phyloP scores from a whole-genome alignment of 768 basidiomycete species.

The Gautieria morchelliformis region DNA sequence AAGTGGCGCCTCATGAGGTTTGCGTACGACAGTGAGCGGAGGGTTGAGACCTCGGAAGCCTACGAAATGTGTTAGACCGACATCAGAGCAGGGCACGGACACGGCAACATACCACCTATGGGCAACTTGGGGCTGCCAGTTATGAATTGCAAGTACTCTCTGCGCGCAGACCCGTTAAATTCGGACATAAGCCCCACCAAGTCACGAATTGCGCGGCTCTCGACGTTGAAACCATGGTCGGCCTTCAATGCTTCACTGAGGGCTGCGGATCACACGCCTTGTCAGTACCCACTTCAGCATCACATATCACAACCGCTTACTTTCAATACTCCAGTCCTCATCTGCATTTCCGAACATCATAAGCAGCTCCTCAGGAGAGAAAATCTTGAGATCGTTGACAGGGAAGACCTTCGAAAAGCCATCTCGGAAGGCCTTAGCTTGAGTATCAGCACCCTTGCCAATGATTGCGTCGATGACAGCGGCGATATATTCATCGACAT shows the following conservation, averaged over 20 bases:
- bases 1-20: conserved; percentile 87
- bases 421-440: conserved; percentile 86
- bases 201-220: conserved; percentile 84
- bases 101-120: conserved; percentile 66
- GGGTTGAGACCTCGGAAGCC: conserved; percentile 95
- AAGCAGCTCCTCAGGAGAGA: conserved; percentile 90
- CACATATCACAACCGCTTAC: conserved; percentile 37
- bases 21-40: conserved; percentile 90
- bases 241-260: conserved; percentile 87
- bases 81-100: not conserved
- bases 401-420: conserved; percentile 97
- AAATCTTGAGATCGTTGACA: conserved; percentile 79
- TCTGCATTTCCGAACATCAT: conserved; percentile 94
- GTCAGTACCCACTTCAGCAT: conserved; percentile 6
- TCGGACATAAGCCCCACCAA: conserved; percentile 80
- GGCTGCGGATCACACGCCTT: conserved; percentile 35
- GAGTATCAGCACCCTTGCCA: conserved; percentile 64
- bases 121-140: conserved; percentile 96
- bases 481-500: conserved; percentile 83
- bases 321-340: conserved; percentile 94
- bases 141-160: conserved; percentile 91
- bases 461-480: conserved; percentile 84
- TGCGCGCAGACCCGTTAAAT: conserved; percentile 62
- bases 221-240: conserved; percentile 95
- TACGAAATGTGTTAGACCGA: conserved; percentile 18